Evolutionary conservation across 768 basidiomycete species (phyloP), one percentile per base, ranked within the genome.

Genomic region (Lentinula edodes): DNA sequence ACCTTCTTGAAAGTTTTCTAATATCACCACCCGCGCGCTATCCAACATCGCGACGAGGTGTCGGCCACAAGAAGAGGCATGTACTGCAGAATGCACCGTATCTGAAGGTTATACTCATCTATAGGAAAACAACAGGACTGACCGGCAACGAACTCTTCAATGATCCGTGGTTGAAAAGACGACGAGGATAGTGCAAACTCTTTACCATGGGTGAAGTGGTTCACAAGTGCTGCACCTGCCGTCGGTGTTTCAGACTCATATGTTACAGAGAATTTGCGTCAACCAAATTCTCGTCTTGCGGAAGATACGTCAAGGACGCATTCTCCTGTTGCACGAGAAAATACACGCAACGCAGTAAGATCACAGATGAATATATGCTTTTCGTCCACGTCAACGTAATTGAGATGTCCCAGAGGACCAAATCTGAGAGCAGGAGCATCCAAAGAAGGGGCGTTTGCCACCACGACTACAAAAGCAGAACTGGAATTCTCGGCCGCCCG

Each of bases 361-460:
- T 83, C 82, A 52, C 85, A 88, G 32, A 92, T 70, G 65, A 91
- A 84, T 0, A 83, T 80, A 67, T 88, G 81, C 7, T 73, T 71
- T 48, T 76, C 73, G 58, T 79, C 80, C 60, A 91, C 71, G 65
- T 92, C 90, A 38, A 91, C 88, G 63, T 90, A 91, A 57, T 75
- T 75, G 59, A 89, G 77, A 10, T 71, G 64, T 3, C 76, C 80
- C 16, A 82, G 70, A 7, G 46, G 2, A 54, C 60, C 15, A 35
- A 59, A 46, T 39, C 43, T 32, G 15, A 45, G 57, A 5, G n/a
- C 5, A 34, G 57, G 34, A 4, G 45, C 45, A 39, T 36, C 45
- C 28, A 45, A 52, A 54, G 50, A 12, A 23, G 50, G 39, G 18
- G 57, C 51, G 20, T 34, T 56, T 39, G 51, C 50, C 8, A 36